Evolutionary conservation across 148 eudicot genomes (phyloP), one percentile per base, ranked within the genome.

Genomic region (Nepenthes gracilis): DNA sequence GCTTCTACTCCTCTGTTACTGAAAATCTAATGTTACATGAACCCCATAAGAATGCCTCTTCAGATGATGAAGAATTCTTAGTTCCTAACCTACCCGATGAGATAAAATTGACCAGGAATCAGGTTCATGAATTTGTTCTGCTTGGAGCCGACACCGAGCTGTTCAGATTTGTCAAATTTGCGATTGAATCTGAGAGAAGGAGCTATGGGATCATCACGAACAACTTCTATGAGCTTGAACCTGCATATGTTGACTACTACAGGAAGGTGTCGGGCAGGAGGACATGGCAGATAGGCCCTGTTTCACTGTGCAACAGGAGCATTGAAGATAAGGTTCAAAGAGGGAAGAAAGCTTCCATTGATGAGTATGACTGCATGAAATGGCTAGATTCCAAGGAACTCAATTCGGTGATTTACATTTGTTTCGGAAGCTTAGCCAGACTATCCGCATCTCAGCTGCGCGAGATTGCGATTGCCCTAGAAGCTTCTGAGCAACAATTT

Each of bases 141-240:
- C 32, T 15, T 1, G 36, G 43, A 1, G 53, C 36, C 9, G 65
- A 78, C 1, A 47, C 55, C 2, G 52, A 15, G 0, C 11, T 32
- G 12, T 5, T 12, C 9, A 23, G 43, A 40, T 64, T 13, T 60
- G 8, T 12, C 75, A 78, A 38, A 62, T 9, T 8, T 9, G 53
- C 0, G 10, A 4, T 61, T 43, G 54, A 61, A 14, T 33, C 84
- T 0, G 84, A 71, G 51, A n/a, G 55, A 4, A 65, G 4, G 3
- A 79, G 82, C 55, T 80, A 58, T 13, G 91, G 96, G 62, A 75
- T 72, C 14, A 62, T 88, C 6, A 63, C 73, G 0, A 85, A 88
- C 50, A 85, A 83, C 68, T 80, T 85, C 64, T 78, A 77, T 13
- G 92, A 85, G 81, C 77, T 85, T 2, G 92, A 85, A 65, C 75